Evolutionary conservation across 352 stramenopile species (phyloP), one percentile per base, ranked within the genome.

Genomic region (Pythium brassicae): DNA sequence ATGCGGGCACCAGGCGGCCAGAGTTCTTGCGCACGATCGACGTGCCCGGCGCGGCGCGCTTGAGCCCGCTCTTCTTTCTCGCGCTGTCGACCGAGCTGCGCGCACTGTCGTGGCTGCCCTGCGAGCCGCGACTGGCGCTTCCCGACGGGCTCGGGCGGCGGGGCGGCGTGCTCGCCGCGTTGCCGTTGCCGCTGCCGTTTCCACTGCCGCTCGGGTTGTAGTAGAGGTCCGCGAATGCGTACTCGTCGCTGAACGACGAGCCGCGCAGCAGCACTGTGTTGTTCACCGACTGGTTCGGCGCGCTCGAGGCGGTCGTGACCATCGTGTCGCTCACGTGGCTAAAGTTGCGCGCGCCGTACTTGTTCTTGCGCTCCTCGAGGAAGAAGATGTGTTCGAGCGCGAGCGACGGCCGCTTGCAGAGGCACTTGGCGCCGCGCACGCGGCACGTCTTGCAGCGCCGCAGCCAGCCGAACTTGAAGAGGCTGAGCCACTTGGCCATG

Each of bases 301-400:
- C 57, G 40, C 45, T 61, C 17, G 42, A 53, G 25, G 64, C 55
- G 51, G 64, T 63, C 25, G 74, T 74, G 60, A 82, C 65, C 53
- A 72, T 72, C 17, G 78, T 83, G 66, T 91, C 78, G 64, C 76
- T 88, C 50, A 91, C 72, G 61, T 91, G 80, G 62, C 70, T 85
- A 56, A 91, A 91, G 66, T 91, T 91, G 58, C 80, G 78, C 35
- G 66, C 76, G 62, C 78, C 74, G 39, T 73, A 80, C 64, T 86
- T 87, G 66, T 91, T 88, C 74, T 91, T 91, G 56, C 80, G 76
- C 62, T 87, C 80, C 59, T 91, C 80, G 32, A 88, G 72, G 68
- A 83, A 89, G 63, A 90, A 87, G 48, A 91, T 91, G 55, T 88
- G 80, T 55, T 91, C 78, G 19, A 91, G 72, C 60, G 71, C 65